Conservation (phyloP, 1,284 basidiomycete species). For the Afroboletus lepidellus region DNA sequence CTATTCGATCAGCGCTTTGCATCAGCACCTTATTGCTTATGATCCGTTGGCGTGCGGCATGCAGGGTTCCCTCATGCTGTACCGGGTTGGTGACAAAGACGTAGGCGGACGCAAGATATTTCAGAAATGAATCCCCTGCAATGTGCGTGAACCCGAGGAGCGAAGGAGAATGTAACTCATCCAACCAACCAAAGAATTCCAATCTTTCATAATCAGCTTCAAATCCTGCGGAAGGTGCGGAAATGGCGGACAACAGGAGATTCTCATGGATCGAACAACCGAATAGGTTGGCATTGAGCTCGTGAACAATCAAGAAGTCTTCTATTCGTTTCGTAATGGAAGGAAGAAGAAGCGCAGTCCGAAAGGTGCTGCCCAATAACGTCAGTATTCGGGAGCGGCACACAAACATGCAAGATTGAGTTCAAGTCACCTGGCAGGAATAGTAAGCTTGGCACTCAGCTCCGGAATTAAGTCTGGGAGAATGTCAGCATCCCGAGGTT, state of each 20-base stretch:
- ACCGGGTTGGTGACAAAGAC: constrained; percentile 67
- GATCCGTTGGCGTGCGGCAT: constrained; percentile 59
- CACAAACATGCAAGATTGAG: constrained; percentile 15
- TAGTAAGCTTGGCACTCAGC: constrained; percentile 64
- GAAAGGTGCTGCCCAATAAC: constrained; percentile 50
- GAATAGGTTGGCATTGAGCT: constrained; percentile 72
- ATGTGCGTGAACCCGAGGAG: constrained; percentile 12
- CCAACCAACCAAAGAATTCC: constrained; percentile 74
- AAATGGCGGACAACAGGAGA: constrained; percentile 62
- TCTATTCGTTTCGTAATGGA: constrained; percentile 70
- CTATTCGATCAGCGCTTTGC: constrained; percentile 50
- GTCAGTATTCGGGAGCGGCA: constrained; percentile 26
- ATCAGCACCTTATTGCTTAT: constrained; percentile 72
- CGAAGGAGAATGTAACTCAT: constrained; percentile 12
- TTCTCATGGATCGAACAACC: constrained; percentile 56
- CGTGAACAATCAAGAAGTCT: constrained; percentile 68
- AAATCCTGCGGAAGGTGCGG: constrained; percentile 60
- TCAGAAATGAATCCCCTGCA: constrained; percentile 77
- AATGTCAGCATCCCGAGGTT: constrained; percentile 25
- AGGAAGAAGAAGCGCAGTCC: constrained; percentile 66
- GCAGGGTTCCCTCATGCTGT: constrained; percentile 61
- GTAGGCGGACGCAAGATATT: constrained; percentile 72
- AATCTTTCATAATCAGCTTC: constrained; percentile 79
- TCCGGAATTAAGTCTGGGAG: constrained; percentile 73
- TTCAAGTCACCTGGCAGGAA: constrained; percentile 64